phyloP scores from a whole-genome alignment of 495 filamentous ascomycete species.

The Penicillium odoratum region DNA sequence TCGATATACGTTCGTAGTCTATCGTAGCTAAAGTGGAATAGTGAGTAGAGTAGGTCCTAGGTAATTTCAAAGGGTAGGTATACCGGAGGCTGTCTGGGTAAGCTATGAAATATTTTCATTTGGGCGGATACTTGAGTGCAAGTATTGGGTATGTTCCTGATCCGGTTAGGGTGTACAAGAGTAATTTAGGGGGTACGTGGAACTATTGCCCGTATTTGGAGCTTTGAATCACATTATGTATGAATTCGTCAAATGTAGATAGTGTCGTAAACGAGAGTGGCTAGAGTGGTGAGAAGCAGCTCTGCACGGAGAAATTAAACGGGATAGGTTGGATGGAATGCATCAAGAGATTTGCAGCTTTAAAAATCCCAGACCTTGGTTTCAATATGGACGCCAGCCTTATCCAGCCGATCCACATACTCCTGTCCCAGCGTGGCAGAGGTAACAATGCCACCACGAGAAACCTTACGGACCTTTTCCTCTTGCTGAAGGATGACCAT shows the following conservation, averaged over 20 bases:
- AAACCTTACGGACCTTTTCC: slow-evolving; percentile 52
- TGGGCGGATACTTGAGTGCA: no score
- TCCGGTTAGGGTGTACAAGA: no score
- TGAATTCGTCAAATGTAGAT: neutral
- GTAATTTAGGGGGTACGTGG: no score
- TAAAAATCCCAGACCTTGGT: slow-evolving; percentile 40
- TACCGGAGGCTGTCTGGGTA: no score
- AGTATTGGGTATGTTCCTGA: no score
- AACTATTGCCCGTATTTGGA: neutral
- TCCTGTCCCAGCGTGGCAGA: slow-evolving; percentile 79
- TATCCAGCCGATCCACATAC: slow-evolving; percentile 68
- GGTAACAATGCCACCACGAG: slow-evolving; percentile 73
- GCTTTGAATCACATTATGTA: neutral
- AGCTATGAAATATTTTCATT: no score
- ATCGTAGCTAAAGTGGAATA: no score
- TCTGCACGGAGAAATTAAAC: neutral
- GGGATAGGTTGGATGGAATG: neutral
- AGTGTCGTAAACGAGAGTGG: neutral
- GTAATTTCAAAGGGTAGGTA: no score
- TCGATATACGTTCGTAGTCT: no score
- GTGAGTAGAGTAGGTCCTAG: no score
- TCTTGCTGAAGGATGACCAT: slow-evolving; percentile 67
- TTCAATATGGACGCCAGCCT: slow-evolving; percentile 64
- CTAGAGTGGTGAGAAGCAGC: neutral
- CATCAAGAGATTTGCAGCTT: neutral